These are phyloP conservation scores for Diaporthe humulicola DNA, from an alignment of 2,329 filamentous ascomycete species.

Conservation along the genomic window DNA sequence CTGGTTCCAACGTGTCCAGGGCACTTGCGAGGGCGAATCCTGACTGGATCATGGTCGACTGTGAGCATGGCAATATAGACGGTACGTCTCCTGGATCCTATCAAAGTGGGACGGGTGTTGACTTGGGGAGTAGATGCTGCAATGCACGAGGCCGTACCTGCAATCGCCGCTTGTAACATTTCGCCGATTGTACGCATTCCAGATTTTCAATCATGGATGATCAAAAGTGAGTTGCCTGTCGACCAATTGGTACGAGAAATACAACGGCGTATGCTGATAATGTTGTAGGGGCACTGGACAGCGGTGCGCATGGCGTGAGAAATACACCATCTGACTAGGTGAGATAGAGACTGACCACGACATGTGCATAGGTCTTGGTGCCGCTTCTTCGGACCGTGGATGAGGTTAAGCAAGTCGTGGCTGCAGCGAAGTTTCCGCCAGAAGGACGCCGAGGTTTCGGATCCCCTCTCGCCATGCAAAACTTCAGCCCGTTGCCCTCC, in stretches of 20 bases:
- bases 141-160: slow-evolving; percentile 71
- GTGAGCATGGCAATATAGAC: slow-evolving; percentile 69
- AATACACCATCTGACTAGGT: background rate
- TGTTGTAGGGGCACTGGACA: slow-evolving; percentile 65
- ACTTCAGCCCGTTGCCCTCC: slow-evolving; percentile 60
- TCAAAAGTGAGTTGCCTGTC: slow-evolving; percentile 62
- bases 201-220: slow-evolving; percentile 68
- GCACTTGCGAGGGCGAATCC: slow-evolving; percentile 72
- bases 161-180: slow-evolving; percentile 66
- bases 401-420: slow-evolving; percentile 64
- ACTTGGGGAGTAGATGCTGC: slow-evolving; percentile 56
- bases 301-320: slow-evolving; percentile 68
- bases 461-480: slow-evolving; percentile 66
- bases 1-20: slow-evolving; percentile 70
- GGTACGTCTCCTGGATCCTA: slow-evolving; percentile 49
- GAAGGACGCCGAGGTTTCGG: slow-evolving; percentile 67
- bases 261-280: slow-evolving; percentile 41
- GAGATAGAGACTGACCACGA: slow-evolving; percentile 19
- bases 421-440: slow-evolving; percentile 69
- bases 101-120: background rate
- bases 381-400: slow-evolving; percentile 68
- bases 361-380: slow-evolving; percentile 57
- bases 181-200: slow-evolving; percentile 70
- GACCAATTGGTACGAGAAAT: background rate
- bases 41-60: slow-evolving; percentile 76